Base-by-base conservation (phyloP, 2,329 filamentous ascomycete genomes). In the Fusarium denticulatum region DNA sequence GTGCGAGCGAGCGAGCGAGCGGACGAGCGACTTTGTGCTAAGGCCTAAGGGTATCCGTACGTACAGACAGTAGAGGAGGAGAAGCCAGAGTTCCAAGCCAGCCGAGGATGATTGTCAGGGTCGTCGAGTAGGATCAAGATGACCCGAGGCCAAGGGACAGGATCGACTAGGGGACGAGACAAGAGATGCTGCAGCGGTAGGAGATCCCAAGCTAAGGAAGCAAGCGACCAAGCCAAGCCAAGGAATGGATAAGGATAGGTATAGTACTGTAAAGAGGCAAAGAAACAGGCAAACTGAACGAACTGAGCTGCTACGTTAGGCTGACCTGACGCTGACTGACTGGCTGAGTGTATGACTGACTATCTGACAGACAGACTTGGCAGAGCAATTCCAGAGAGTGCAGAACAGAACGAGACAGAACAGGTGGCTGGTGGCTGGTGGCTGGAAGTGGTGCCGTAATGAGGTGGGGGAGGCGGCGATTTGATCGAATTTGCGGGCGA, bases 371-470 rank as follows among this genome's bases (percentile, higher is more conserved):
- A 24, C 46, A 10, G 28, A 50, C 30, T 55, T 55, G 52, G 52
- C 56, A 46, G 37, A 42, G 36, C 40, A n/a, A 28, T 64, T 43
- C 55, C 56, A 37, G 65, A 62, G 34, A 53, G 50, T 28, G 50
- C 50, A 28, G 53, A 70, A 52, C 60, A 39, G 65, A 62, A 55
- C 64, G 22, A 52, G 55, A 71, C 55, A 56, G 72, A 69, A 67
- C 68, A 18, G 74, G 73, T 75, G 73, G 73, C 69, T 78, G 76
- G 76, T 78, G 76, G 76, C 69, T 78, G 76, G 76, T 78, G 76
- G 76, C 76, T 78, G 75, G 76, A 74, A 75, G 73, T 61, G 76
- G 74, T 78, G 74, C 76, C 74, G 76, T 75, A 78, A 77, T 72
- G 56, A 76, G 76, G 76, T 77, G 75, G 76, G 76, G 76, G 76